Base-by-base conservation (phyloP, 1,139 yeast genomes). In the Meyerozyma sp. region DNA sequence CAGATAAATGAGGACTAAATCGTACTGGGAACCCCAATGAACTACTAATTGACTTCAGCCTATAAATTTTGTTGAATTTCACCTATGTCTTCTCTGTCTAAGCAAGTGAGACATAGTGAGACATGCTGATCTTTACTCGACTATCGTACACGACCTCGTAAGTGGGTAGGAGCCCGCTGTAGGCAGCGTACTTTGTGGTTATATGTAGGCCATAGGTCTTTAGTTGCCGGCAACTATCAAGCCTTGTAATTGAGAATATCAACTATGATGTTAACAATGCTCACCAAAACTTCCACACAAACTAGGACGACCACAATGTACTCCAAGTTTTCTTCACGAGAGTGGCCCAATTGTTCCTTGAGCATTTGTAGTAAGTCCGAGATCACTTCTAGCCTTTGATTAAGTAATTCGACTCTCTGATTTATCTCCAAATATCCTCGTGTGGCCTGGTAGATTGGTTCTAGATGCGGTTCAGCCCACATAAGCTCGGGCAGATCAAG, bases 381-480 rank as follows among this genome's bases (percentile, higher is more conserved):
- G 44, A 93, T 89, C 14, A 93, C 98, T 58, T 93, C 98, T 38
- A 93, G 68, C 49, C 98, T 75, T 59, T 94, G 97, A 58, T 93
- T 93, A 46, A 93, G 70, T 44, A 93, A 68, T 35, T 89, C 85
- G 1, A 90, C 98, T 42, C 98, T 72, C 65, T 91, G 98, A 61
- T 90, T 90, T 53, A 93, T 91, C 58, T 91, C 98, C 51, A 91
- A 67, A 61, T 93, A 93, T 0, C 97, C 96, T 59, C 98, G 79
- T 2, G 95, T 88, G 0, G 98, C 97, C 62, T 90, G 97, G 63
- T 93, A 93, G 44, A 91, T 90, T 1, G 98, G 98, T 61, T 93
- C 98, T 47, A 93, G 70, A 57, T 91, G 96, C 1, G 98, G 98
- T 59, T 93, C 98, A 0, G 96, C 83, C 98, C 98, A 93, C 96